These are phyloP conservation scores for Lojkania enalia DNA, from an alignment of 2,329 filamentous ascomycete genomes.

Conservation along the genomic window DNA sequence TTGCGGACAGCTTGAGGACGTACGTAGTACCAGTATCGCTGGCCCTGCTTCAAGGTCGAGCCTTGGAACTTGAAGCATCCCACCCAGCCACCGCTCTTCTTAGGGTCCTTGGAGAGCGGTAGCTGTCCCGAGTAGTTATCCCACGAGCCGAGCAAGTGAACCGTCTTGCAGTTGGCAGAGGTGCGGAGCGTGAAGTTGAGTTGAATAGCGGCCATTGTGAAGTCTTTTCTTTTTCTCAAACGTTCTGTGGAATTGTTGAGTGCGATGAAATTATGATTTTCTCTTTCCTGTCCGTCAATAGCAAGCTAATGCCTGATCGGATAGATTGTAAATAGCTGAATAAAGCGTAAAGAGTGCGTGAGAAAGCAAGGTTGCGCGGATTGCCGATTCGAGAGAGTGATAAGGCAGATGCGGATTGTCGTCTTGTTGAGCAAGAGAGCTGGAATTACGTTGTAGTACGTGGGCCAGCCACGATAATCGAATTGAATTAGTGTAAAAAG, in stretches of 20 bases:
- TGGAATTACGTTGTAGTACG: conserved; percentile 48
- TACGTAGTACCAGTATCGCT: conserved; percentile 98
- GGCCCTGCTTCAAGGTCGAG: conserved; percentile 79
- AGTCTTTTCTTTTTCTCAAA: conserved; percentile 23
- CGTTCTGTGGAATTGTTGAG: conserved; percentile 25
- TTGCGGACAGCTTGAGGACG: too few relatives aligned
- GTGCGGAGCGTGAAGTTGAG: conserved; percentile 95
- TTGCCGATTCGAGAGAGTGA: conserved; percentile 23
- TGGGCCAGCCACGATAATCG: conserved; percentile 49
- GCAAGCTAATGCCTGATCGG: conserved; percentile 38
- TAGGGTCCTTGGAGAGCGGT: conserved; percentile 86
- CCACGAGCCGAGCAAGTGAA: conserved; percentile 97
- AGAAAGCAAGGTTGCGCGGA: conserved; percentile 38
- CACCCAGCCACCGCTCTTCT: conserved; percentile 90
- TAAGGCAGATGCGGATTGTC: conserved; percentile 20
- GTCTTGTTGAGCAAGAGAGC: conserved; percentile 54
- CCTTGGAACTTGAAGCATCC: conserved; percentile 96
- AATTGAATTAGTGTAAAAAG: conserved; percentile 42
- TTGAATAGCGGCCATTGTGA: conserved; percentile 82
- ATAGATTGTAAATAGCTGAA: conserved; percentile 42
- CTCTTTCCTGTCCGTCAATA: conserved; percentile 35
- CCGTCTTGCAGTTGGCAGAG: conserved; percentile 94
- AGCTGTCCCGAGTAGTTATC: conserved; percentile 96
- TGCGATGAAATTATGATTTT: conserved; percentile 26
- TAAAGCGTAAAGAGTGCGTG: conserved; percentile 37